Evolutionary conservation across 257 asterid genomes (phyloP).

Genomic region (Ophiorrhiza pumila): DNA sequence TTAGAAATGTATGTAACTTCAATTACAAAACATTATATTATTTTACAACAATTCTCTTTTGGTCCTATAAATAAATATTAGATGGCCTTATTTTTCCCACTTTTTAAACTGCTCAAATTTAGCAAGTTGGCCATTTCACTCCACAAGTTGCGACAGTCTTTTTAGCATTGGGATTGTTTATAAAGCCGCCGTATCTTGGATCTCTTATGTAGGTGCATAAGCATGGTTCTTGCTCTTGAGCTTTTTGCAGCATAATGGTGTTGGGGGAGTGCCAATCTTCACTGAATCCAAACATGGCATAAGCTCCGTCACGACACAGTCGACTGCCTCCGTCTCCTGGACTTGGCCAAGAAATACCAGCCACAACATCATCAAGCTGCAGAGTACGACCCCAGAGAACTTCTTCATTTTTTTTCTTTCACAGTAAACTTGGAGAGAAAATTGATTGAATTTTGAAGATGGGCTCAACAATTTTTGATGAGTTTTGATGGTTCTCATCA

Average conservation of each 20-base stretch:
- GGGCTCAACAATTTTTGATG: too few relatives aligned
- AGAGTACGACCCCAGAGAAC: not conserved
- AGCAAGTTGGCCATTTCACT: not conserved
- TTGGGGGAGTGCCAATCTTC: not conserved
- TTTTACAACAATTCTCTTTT: too few relatives aligned
- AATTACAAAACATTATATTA: too few relatives aligned
- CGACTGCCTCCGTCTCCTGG: not conserved
- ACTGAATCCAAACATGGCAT: slow-evolving; percentile 2
- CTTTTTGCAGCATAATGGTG: slow-evolving; percentile 1
- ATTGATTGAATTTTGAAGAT: too few relatives aligned
- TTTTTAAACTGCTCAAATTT: not conserved
- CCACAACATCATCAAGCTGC: not conserved
- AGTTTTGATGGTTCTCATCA: too few relatives aligned
- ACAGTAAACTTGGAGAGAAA: not conserved
- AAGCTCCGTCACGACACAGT: not conserved
- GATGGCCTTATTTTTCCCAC: too few relatives aligned
- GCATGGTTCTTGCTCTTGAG: not conserved
- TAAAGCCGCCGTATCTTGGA: not conserved
- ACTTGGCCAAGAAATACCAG: not conserved
- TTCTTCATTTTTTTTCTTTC: not conserved
- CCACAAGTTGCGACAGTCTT: not conserved
- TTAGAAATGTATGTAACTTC: too few relatives aligned
- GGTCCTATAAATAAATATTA: too few relatives aligned
- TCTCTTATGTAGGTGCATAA: not conserved
- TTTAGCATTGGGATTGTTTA: not conserved